A percentile compares a stretch with the other conserved stretches of the same genome.
Conservation (phyloP, 768 basidiomycete genomes). For the Ramaria sp. region DNA sequence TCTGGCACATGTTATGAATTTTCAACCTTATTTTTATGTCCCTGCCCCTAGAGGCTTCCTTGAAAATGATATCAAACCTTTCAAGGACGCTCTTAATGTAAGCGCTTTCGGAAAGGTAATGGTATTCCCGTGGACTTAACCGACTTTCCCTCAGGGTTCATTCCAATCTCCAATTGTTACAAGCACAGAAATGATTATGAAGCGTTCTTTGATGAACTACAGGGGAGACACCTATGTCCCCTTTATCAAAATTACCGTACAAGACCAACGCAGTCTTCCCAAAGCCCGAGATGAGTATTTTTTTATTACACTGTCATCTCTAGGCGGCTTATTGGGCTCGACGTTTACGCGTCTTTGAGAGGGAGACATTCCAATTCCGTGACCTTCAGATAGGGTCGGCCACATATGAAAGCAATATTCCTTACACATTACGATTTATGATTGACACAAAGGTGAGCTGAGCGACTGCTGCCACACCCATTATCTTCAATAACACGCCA, state of each 20-base stretch:
- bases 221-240: slow-evolving; percentile 64
- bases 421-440: slow-evolving; percentile 90
- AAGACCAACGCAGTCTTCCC: slow-evolving; percentile 65
- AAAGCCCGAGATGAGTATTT: slow-evolving; percentile 82
- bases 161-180: slow-evolving; percentile 30
- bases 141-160: slow-evolving; percentile 19
- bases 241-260: slow-evolving; percentile 78
- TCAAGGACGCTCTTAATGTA: slow-evolving; percentile 69
- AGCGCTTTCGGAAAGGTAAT: slow-evolving; percentile 18
- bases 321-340: slow-evolving; percentile 15
- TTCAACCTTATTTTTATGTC: slow-evolving; percentile 90
- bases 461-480: background rate
- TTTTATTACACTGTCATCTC: slow-evolving; percentile 28
- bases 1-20: slow-evolving; percentile 68
- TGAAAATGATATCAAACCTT: slow-evolving; percentile 50
- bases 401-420: slow-evolving; percentile 93
- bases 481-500: slow-evolving; percentile 1
- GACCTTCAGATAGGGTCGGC: slow-evolving; percentile 43
- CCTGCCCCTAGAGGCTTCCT: slow-evolving; percentile 77
- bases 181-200: slow-evolving; percentile 46
- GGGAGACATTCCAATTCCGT: slow-evolving; percentile 58
- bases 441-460: slow-evolving; percentile 78
- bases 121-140: background rate
- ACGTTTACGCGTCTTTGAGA: slow-evolving; percentile 46
- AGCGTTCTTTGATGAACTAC: slow-evolving; percentile 81